Percentiles rank a stretch among this genome's conserved stretches.
phyloP scores from a whole-genome alignment of 176 grass and related monocot genomes.

The Olyra latifolia region DNA sequence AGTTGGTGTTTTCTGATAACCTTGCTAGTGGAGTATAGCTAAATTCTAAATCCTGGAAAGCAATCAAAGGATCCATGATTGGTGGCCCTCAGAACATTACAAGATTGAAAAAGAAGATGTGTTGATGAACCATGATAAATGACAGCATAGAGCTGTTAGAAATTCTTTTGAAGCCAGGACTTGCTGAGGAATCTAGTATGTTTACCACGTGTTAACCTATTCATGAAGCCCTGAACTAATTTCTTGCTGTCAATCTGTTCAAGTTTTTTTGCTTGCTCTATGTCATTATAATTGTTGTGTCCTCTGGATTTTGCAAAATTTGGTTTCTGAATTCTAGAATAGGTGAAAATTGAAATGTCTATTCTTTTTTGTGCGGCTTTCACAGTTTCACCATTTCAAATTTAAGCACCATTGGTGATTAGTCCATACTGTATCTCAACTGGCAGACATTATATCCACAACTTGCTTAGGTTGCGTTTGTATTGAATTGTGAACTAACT shows the following conservation, averaged over 20 bases:
- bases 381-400: not conserved
- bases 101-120: not conserved
- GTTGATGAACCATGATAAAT: not conserved
- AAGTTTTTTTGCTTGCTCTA: not conserved
- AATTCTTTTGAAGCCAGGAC: not conserved
- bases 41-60: constrained; percentile 5
- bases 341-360: not conserved
- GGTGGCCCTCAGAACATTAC: not conserved
- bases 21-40: not conserved
- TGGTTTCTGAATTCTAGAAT: not conserved
- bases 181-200: not conserved
- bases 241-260: not conserved
- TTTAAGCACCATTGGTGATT: not conserved
- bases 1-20: not conserved
- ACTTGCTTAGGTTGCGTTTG: not conserved
- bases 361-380: not conserved
- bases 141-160: not conserved
- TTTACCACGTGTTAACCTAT: not conserved
- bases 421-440: not conserved
- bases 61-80: constrained; percentile 26
- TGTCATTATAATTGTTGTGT: not conserved
- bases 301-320: not conserved
- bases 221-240: not conserved
- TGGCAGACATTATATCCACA: not conserved
- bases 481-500: not conserved